These are phyloP conservation scores for Oryza officinalis DNA, from an alignment of 176 grass and related monocot species.

Conservation along the genomic window DNA sequence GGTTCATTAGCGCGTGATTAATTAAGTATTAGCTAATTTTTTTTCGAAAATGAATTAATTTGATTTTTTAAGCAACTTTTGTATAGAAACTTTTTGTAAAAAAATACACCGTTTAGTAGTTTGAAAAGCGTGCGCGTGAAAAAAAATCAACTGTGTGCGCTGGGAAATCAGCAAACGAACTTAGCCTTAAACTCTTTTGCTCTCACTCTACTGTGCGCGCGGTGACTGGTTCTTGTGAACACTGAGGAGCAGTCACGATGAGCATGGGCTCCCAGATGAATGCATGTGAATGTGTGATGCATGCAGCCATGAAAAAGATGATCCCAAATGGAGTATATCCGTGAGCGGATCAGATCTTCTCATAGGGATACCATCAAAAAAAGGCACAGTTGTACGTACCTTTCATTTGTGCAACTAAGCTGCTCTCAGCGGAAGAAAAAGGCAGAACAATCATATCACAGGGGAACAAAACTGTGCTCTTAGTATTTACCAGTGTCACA, in stretches of 20 bases:
- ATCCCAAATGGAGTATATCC: background rate
- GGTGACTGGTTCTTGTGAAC: conserved; percentile 15
- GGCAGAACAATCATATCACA: background rate
- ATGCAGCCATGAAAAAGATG: background rate
- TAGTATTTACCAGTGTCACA: background rate
- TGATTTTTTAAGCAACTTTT: too few species aligned
- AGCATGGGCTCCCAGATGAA: background rate
- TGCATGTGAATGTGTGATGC: conserved; percentile 23
- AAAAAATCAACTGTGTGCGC: too few species aligned
- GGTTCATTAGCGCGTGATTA: too few species aligned
- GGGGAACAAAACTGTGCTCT: background rate
- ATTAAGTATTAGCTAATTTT: too few species aligned
- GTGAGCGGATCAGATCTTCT: background rate
- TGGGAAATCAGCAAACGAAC: too few species aligned
- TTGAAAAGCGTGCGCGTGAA: too few species aligned
- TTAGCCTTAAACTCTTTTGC: background rate
- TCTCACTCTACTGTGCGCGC: background rate
- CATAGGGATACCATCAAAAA: background rate
- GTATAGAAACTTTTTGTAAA: too few species aligned
- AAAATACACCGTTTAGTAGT: too few species aligned
- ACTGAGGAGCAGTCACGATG: background rate
- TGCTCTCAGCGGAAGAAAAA: background rate
- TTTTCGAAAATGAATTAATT: too few species aligned
- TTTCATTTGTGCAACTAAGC: background rate
- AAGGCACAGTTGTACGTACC: background rate